Percentiles rank a stretch among this genome's conserved stretches.
phyloP scores from a whole-genome alignment of 2,329 filamentous ascomycete genomes.

The Immersiporthe knoxdaviesiana region DNA sequence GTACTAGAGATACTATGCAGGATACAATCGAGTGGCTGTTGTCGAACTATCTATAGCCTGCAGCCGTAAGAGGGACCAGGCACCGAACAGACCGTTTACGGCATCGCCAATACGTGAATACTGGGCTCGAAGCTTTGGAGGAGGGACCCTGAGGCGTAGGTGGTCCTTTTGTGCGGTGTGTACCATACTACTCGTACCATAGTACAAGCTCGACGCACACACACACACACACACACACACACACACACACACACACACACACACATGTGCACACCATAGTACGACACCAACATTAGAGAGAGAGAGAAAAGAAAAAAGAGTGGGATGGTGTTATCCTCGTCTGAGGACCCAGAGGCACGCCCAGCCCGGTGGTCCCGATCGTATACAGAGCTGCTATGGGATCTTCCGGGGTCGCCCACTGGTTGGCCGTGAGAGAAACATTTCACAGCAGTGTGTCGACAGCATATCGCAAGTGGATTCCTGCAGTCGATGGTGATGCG shows the following conservation, averaged over 20 bases:
- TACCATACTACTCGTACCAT: not conserved
- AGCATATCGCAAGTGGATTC: conserved; percentile 2
- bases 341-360: conserved; percentile 13
- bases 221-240: too few species aligned
- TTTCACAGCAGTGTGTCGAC: not conserved
- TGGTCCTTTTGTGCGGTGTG: not conserved
- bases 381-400: conserved; percentile 10
- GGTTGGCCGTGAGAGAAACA: not conserved
- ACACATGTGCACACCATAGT: not conserved
- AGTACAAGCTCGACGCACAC: not conserved
- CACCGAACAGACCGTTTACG: conserved; percentile 1
- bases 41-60: not conserved
- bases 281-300: not conserved
- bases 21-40: not conserved
- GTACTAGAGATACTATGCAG: not conserved
- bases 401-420: not conserved
- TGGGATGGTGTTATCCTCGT: conserved; percentile 8
- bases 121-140: not conserved
- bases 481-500: conserved; percentile 3
- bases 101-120: not conserved
- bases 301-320: not conserved
- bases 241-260: too few species aligned
- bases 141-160: not conserved
- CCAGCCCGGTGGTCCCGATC: conserved; percentile 24
- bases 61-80: conserved; percentile 13